Evolutionary conservation across 768 basidiomycete species (phyloP).

Genomic region (Cystobasidiopsis lactophilus): DNA sequence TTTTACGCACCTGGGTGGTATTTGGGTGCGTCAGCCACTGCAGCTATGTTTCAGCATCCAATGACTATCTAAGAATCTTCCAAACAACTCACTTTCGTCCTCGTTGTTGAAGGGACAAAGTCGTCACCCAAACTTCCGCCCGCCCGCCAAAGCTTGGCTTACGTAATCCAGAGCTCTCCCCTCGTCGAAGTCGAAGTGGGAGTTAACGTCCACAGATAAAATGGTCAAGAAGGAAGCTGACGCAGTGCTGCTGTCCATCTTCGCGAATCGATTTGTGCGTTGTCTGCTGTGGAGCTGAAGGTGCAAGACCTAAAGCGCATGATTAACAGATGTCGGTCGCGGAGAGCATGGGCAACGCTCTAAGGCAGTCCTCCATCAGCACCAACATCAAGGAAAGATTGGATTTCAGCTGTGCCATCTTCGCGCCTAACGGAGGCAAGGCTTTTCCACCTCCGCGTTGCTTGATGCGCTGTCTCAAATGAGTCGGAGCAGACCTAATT

Average conservation of each 20-base stretch:
- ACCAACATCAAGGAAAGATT: constrained; percentile 13
- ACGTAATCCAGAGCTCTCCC: too few relatives aligned
- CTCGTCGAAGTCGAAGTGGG: too few relatives aligned
- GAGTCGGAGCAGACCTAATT: constrained; percentile 6
- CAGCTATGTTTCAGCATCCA: too few relatives aligned
- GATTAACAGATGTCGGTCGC: not conserved
- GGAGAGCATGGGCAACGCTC: constrained; percentile 5
- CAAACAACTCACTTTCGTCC: too few relatives aligned
- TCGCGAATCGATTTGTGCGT: constrained; percentile 59
- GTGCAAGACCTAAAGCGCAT: not conserved
- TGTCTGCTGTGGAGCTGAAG: not conserved
- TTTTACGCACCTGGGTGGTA: too few relatives aligned
- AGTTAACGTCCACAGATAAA: too few relatives aligned
- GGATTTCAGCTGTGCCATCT: constrained; percentile 47
- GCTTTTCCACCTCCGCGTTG: too few relatives aligned
- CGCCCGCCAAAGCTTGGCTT: too few relatives aligned
- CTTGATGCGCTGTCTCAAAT: constrained; percentile 27
- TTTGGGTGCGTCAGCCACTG: too few relatives aligned
- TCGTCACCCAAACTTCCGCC: too few relatives aligned
- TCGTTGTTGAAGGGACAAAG: too few relatives aligned
- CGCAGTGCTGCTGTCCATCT: constrained; percentile 69
- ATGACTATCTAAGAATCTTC: too few relatives aligned
- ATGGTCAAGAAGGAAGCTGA: constrained; percentile 29
- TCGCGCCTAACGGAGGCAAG: constrained; percentile 88
- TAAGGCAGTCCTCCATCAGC: constrained; percentile 10